These are phyloP conservation scores for Penicillium digitatum DNA, from an alignment of 2,329 filamentous ascomycete species.

Conservation along the genomic window DNA sequence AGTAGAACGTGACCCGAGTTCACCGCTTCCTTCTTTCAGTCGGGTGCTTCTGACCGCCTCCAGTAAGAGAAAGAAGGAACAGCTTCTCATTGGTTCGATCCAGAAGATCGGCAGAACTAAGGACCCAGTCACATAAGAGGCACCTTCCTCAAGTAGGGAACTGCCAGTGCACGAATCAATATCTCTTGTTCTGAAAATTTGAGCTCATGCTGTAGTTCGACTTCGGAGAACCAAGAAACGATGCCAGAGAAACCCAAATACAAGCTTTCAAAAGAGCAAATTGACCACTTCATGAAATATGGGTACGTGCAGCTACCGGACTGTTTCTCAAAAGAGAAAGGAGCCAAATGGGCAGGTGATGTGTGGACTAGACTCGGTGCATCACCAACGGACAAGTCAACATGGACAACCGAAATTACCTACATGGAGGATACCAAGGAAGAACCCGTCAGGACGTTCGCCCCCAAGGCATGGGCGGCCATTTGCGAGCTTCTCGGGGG, in stretches of 20 bases:
- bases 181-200: not conserved
- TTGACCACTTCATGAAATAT: constrained; percentile 53
- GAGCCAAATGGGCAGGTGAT: constrained; percentile 46
- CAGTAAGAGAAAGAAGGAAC: not conserved
- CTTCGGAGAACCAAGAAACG: not conserved
- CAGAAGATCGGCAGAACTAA: not conserved
- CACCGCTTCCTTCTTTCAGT: not conserved
- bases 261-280: constrained; percentile 46
- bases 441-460: constrained; percentile 54
- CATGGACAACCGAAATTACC: constrained; percentile 59
- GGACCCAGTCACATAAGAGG: not conserved
- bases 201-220: not conserved
- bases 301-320: constrained; percentile 53
- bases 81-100: not conserved
- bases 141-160: constrained; percentile 1
- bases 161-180: not conserved
- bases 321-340: constrained; percentile 51
- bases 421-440: constrained; percentile 62
- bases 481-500: constrained; percentile 65
- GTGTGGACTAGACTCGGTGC: constrained; percentile 65
- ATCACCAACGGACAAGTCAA: constrained; percentile 59
- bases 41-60: not conserved
- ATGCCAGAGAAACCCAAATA: constrained; percentile 2
- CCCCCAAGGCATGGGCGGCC: constrained; percentile 63
- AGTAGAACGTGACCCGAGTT: not conserved